These are phyloP conservation scores for Plasmodium gonderi DNA, from an alignment of 169 alveolate genomes.

Conservation along the genomic window DNA sequence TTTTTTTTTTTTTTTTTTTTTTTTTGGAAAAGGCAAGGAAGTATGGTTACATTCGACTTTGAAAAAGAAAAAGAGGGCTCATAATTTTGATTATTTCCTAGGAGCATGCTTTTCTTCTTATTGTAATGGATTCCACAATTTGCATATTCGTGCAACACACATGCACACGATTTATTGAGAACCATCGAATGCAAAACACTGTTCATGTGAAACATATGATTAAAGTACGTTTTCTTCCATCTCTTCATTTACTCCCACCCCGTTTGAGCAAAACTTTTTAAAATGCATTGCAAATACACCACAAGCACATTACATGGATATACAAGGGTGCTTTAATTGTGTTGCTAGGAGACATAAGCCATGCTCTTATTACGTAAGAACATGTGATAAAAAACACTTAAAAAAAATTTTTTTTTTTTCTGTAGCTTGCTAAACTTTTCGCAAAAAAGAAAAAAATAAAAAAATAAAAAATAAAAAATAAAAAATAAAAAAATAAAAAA, in stretches of 20 bases:
- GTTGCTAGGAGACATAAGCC: too few relatives aligned
- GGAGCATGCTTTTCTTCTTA: background rate
- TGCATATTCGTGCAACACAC: background rate
- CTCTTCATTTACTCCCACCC: background rate
- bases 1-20: background rate
- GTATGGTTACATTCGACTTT: background rate
- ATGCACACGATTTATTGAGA: background rate
- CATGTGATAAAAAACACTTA: too few relatives aligned
- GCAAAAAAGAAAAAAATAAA: background rate
- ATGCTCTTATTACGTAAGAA: too few relatives aligned
- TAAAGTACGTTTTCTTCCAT: background rate
- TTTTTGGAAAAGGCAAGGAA: background rate
- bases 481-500: background rate
- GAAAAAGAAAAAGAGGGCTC: background rate
- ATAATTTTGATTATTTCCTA: background rate
- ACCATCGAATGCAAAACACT: background rate
- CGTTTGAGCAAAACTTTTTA: background rate
- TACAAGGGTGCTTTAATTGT: background rate
- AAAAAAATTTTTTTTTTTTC: background rate
- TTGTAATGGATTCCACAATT: background rate
- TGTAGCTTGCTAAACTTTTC: background rate
- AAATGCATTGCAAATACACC: background rate
- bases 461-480: background rate
- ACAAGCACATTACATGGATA: too few relatives aligned
- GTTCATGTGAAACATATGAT: background rate